These are phyloP conservation scores for Beauveria sp. DNA, from an alignment of 2,329 filamentous ascomycete species.

Conservation along the genomic window DNA sequence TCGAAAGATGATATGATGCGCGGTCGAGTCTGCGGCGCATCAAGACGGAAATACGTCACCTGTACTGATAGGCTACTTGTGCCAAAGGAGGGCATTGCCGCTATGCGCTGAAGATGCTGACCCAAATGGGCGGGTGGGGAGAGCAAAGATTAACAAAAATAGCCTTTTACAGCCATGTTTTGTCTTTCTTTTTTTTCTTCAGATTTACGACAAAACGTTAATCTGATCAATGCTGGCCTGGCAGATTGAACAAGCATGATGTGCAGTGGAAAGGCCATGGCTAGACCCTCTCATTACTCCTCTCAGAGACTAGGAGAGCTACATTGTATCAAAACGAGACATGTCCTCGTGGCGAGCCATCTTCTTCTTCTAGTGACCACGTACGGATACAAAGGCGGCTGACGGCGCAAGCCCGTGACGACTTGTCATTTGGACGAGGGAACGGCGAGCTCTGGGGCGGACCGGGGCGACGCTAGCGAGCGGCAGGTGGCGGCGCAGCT, in stretches of 20 bases:
- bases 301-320: too few species aligned
- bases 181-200: too few species aligned
- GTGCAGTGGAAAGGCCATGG: neutral
- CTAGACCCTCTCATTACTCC: too few species aligned
- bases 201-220: too few species aligned
- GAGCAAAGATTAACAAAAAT: too few species aligned
- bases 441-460: neutral
- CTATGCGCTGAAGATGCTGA: neutral
- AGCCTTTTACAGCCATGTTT: too few species aligned
- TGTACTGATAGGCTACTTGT: too few species aligned
- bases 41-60: neutral
- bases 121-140: too few species aligned
- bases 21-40: neutral
- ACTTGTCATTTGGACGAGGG: neutral
- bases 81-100: neutral
- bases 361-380: neutral
- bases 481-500: slow-evolving; percentile 1
- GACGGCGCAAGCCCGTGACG: slow-evolving; percentile 2
- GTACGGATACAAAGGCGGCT: neutral
- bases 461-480: neutral
- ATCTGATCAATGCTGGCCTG: too few species aligned
- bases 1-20: too few species aligned
- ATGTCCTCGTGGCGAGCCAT: neutral
- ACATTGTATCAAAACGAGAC: neutral
- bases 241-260: neutral